phyloP scores from a whole-genome alignment of 2,329 filamentous ascomycete genomes.

The Nothomitra cinnamomea region DNA sequence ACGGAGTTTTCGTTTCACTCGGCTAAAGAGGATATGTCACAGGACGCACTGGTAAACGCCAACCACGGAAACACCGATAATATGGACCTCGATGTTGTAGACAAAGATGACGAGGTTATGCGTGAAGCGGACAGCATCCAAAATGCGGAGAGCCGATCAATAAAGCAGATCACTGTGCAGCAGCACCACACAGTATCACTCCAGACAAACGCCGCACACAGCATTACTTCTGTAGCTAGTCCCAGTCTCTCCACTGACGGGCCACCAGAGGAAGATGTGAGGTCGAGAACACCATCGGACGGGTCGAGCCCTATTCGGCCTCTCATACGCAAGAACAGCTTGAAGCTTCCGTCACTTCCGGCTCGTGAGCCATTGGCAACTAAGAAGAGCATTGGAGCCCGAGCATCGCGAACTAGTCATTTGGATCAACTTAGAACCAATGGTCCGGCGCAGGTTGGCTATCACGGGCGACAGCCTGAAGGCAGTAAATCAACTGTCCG shows the following conservation, averaged over 20 bases:
- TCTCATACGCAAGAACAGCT: constrained; percentile 76
- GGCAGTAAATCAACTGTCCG: constrained; percentile 28
- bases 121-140: neutral
- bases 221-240: neutral
- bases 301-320: constrained; percentile 59
- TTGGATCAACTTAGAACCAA: constrained; percentile 40
- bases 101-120: neutral
- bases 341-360: constrained; percentile 85
- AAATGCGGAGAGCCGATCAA: neutral
- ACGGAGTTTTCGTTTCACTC: constrained; percentile 25
- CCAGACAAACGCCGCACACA: neutral
- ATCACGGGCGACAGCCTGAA: constrained; percentile 55
- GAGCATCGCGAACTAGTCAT: constrained; percentile 62
- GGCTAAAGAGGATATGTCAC: constrained; percentile 24
- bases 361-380: constrained; percentile 72
- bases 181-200: neutral
- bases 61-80: too few relatives aligned
- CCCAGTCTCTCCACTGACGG: neutral
- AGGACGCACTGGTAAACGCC: too few relatives aligned
- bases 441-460: constrained; percentile 43
- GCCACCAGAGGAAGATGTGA: constrained; percentile 9
- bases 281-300: constrained; percentile 42
- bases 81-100: neutral
- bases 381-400: constrained; percentile 64
- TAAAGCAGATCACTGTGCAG: neutral